Base-by-base conservation (phyloP, 2,329 filamentous ascomycete genomes). In the Monosporascus sp. region DNA sequence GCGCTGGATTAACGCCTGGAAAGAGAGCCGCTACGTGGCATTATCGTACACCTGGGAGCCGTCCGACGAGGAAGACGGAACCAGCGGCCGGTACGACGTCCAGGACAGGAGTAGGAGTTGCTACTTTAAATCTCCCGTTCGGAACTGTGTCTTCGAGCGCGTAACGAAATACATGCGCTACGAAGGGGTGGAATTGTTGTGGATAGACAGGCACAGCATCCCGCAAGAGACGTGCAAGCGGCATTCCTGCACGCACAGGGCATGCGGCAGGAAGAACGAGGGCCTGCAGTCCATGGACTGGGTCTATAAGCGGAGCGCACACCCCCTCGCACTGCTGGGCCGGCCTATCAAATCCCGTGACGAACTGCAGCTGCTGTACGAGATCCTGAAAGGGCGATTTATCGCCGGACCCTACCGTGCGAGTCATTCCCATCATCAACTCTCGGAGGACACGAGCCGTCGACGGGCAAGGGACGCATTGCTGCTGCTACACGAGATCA, bases 161-260 rank as follows among this genome's bases (percentile, higher is more conserved):
- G 47, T 47, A 22, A 14, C 2, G n/a, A 51, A 52, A 11, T 56
- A 58, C 18, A 58, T 58, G 54, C 2, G 5, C 4, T 1, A 17
- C 40, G 37, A 28, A 5, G 11, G 38, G 4, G 35, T 56, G 1
- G 5, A 18, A 2, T 22, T 46, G n/a, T 46, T 56, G 7, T 55
- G 52, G 56, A 55, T 58, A 8, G 54, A 58, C 46, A 37, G 37
- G 37, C 31, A 58, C 20, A 51, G 54, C 22, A 45, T 58, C 17
- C 46, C 46, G 17, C 51, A 53, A 40, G 1, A 9, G 15, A 20
- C 35, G 6, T 44, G 24, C 15, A 18, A 41, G 31, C 3, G n/a
- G 14, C 14, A n/a, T 15, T 5, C 11, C 18, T 51, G 38, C 17
- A n/a, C 9, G 17, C 50, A 51, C 38, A n/a, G 48, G 48, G 20